Evolutionary conservation across 352 stramenopile species (phyloP), one percentile per base, ranked within the genome.

Genomic region (Pseudoperonospora humuli): DNA sequence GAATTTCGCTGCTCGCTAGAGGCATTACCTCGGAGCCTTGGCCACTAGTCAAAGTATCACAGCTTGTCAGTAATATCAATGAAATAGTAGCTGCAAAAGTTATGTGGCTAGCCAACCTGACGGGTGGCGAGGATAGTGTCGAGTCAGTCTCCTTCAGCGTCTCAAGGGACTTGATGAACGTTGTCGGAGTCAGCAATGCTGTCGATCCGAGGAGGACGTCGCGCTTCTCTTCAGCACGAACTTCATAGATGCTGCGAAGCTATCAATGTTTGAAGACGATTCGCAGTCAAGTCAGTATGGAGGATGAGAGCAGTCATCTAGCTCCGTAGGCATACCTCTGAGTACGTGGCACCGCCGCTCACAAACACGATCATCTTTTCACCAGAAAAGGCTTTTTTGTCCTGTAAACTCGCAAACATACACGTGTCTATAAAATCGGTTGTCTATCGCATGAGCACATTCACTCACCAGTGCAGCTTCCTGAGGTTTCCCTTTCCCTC

Each of bases 291-390:
- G 14, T 21, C 6, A 37, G 14, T 37, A 11, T 18, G 19, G 21
- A 9, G 3, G 23, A 29, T 8, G 9, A 31, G 26, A 31, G 13
- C 5, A n/a, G 13, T 2, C 26, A 31, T 31, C 5, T n/a, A 7
- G 28, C 7, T 7, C 3, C 20, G 26, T 13, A 20, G 2, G 15
- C n/a, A 15, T 65, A 98, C 67, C 75, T 98, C 95, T 0, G 84
- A 93, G 60, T 96, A 97, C 14, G 87, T 90, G 39, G 95, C 81
- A 1, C 96, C 96, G 21, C 95, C 96, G 14, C 82, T 82, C 24
- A 98, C 77, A 43, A 98, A 98, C 5, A 98, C 86, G 53, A 98
- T 87, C 58, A 96, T 82, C 50, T 97, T 93, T 41, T 93, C 86
- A 20, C 82, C 80, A 1, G 51, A 61, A 40, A 89, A 86, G 0